Conservation (phyloP, 805 yeast species). For the Sungouiozyma ichnusensis region DNA sequence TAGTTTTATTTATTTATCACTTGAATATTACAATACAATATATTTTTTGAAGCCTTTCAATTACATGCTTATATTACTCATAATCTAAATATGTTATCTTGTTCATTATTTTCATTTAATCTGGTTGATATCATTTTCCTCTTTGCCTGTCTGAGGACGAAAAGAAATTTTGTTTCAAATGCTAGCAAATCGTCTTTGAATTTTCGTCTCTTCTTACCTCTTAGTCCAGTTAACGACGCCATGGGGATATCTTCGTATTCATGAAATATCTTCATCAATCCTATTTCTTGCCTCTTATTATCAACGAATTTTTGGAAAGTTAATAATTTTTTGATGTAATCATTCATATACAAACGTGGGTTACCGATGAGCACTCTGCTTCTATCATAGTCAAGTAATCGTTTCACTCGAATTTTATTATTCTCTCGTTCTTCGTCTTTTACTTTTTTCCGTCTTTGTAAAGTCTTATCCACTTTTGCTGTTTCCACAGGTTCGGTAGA, state of each 20-base stretch:
- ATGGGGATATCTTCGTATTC: conserved; percentile 28
- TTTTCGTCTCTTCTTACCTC: conserved; percentile 29
- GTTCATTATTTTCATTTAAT: neutral
- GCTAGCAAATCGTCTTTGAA: conserved; percentile 25
- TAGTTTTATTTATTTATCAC: neutral
- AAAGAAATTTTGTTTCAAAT: conserved; percentile 26
- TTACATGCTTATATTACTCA: neutral
- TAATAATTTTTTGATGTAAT: conserved; percentile 15
- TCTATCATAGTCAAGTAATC: neutral
- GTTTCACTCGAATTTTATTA: neutral
- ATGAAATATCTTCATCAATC: conserved; percentile 24
- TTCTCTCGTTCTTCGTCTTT: conserved; percentile 1
- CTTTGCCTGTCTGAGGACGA: conserved; percentile 18
- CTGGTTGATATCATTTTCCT: conserved; percentile 8
- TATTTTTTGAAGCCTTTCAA: neutral
- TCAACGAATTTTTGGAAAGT: conserved; percentile 14
- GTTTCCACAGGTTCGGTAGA: conserved; percentile 1
- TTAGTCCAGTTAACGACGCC: conserved; percentile 29
- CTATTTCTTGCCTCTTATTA: conserved; percentile 22
- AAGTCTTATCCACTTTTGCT: conserved; percentile 1
- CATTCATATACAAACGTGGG: conserved; percentile 2
- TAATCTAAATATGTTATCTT: too few species aligned
- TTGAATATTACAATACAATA: neutral
- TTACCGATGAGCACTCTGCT: neutral
- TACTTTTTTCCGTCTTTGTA: conserved; percentile 1